Evolutionary conservation across 2,329 filamentous ascomycete species (phyloP), one percentile per base, ranked within the genome.

Genomic region (Aspergillus neotritici): DNA sequence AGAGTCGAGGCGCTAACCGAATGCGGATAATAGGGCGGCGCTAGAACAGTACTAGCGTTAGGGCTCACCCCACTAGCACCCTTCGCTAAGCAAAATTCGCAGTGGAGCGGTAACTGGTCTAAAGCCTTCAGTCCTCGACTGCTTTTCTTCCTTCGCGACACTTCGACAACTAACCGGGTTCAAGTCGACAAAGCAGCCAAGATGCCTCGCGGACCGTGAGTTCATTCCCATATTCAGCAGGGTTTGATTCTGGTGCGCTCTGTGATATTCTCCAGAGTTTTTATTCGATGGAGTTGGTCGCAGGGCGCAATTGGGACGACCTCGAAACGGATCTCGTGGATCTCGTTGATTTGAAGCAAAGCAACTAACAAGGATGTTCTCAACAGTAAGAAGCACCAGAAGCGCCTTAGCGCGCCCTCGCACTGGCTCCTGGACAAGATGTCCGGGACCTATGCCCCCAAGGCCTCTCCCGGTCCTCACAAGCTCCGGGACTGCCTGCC

Each of bases 381-480:
- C 12, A 58, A 67, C 69, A 90, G 86, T 77, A 94, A 93, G 83
- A 96, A 96, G 86, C 93, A 98, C 79, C 91, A 97, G 78, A 97
- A 98, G 90, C 90, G 93, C 82, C 83, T 97, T 72, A 93, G 87
- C 78, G 93, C 93, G 73, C 93, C 93, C 71, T 94, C 87, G 74
- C 93, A 97, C 86, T 98, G 93, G 93, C 87, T 98, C 72, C 82
- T 98, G 74, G 93, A 98, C 87, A 98, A 98, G 78, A 83, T 98
- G 72, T 95, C 89, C 75, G 93, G 93, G 72, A 79, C 81, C 76
- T 91, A 83, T 70, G 80, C 80, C 54, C 79, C 79, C 63, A 79
- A 80, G 71, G 77, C 80, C 57, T 83, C 80, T 50, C 76, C 80
- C 57, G 93, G 93, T 87, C 93, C 93, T 76, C 91, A 97, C 86